phyloP scores from a whole-genome alignment of 177 flowering plant genomes.

The Vitis hybrid region DNA sequence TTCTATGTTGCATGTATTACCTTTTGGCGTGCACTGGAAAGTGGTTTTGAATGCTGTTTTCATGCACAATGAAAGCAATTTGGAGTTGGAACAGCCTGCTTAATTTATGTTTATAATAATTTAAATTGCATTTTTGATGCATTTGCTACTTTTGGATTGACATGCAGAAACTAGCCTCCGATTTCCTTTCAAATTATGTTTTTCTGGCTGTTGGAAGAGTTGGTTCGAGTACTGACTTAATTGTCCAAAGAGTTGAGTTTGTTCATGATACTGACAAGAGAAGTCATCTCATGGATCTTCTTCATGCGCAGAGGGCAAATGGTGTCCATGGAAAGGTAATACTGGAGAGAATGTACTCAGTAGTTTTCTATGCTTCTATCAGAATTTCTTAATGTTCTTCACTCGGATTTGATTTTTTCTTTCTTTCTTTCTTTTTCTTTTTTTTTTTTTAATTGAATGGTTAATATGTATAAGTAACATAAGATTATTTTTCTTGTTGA shows the following conservation, averaged over 20 bases:
- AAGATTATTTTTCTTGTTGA: neutral
- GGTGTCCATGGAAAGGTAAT: slow-evolving; percentile 52
- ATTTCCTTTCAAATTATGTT: slow-evolving; percentile 50
- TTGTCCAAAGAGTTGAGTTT: slow-evolving; percentile 58
- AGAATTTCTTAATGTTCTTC: neutral
- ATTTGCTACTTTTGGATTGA: neutral
- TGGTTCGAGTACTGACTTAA: slow-evolving; percentile 63
- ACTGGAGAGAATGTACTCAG: neutral
- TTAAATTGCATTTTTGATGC: neutral
- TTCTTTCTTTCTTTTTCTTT: neutral
- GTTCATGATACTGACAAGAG: slow-evolving; percentile 57
- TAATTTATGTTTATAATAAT: neutral
- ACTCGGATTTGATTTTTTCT: neutral
- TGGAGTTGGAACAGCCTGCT: neutral
- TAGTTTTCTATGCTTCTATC: neutral
- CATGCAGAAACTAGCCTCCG: slow-evolving; percentile 61
- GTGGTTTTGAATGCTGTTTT: neutral
- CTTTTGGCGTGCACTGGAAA: neutral
- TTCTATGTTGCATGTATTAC: too few relatives aligned
- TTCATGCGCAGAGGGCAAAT: slow-evolving; percentile 55
- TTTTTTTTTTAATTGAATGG: neutral
- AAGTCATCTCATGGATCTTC: slow-evolving; percentile 61
- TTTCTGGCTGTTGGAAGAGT: slow-evolving; percentile 64
- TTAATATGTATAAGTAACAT: neutral
- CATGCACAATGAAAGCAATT: neutral